Percentiles rank a stretch among this genome's conserved stretches.
These are phyloP conservation scores for Pseudonitzschia delicatissima DNA, from an alignment of 108 stramenopile genomes.

Conservation along the genomic window DNA sequence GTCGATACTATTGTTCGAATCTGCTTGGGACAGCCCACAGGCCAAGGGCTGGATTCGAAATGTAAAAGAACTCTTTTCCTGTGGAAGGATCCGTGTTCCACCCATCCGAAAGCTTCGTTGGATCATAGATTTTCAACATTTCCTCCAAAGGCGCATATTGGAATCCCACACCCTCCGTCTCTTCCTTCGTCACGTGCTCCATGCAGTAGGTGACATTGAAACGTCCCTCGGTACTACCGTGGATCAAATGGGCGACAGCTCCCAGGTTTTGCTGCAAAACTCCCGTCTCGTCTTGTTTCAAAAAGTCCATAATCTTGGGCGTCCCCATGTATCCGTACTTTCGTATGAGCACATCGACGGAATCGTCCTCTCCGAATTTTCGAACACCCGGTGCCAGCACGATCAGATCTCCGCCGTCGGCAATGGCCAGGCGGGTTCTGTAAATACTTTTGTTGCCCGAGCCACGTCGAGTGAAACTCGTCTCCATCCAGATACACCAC, in stretches of 20 bases:
- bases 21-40: conserved; percentile 85
- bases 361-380: conserved; percentile 88
- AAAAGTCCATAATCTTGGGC: conserved; percentile 72
- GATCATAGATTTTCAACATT: conserved; percentile 65
- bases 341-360: conserved; percentile 86
- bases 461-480: conserved; percentile 95
- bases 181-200: conserved; percentile 77
- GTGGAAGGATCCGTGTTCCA: conserved; percentile 69
- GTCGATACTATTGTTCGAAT: conserved; percentile 39
- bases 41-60: conserved; percentile 93
- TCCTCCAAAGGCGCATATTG: conserved; percentile 67
- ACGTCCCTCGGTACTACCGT: conserved; percentile 91
- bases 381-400: conserved; percentile 89
- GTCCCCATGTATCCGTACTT: conserved; percentile 91
- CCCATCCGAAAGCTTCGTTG: conserved; percentile 64
- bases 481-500: conserved; percentile 87
- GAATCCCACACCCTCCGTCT: conserved; percentile 87
- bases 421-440: conserved; percentile 94
- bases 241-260: conserved; percentile 94
- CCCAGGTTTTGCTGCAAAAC: conserved; percentile 78
- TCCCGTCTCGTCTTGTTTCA: conserved; percentile 38
- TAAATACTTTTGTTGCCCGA: conserved; percentile 96
- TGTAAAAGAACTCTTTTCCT: conserved; percentile 85
- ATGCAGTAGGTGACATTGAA: conserved; percentile 92
- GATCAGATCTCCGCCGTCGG: conserved; percentile 88